phyloP scores from a whole-genome alignment of 805 yeast species.

The Pichia pseudocactophila region DNA sequence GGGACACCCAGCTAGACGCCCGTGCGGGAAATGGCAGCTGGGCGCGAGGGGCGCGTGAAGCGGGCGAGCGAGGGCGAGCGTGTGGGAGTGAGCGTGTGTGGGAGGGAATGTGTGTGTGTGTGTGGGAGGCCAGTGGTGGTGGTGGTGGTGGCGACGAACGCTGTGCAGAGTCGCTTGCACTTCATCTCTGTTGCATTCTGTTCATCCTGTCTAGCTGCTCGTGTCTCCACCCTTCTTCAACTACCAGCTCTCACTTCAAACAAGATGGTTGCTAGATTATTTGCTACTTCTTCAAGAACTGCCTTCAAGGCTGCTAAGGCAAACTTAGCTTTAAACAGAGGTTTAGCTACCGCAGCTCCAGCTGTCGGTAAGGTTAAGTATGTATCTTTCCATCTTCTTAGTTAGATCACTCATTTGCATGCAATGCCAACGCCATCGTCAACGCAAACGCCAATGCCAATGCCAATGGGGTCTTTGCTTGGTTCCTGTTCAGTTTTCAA shows the following conservation, averaged over 20 bases:
- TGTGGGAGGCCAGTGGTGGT: too few species aligned
- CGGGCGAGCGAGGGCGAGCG: background rate
- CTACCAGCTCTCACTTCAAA: conserved; percentile 8
- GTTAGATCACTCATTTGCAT: background rate
- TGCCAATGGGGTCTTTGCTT: too few species aligned
- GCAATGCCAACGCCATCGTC: too few species aligned
- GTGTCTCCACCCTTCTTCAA: background rate
- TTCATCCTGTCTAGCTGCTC: background rate
- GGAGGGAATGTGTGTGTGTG: too few species aligned
- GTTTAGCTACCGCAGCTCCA: conserved; percentile 72
- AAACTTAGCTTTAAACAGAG: conserved; percentile 64
- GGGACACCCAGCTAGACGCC: too few species aligned
- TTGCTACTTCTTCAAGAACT: conserved; percentile 64
- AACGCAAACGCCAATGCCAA: too few species aligned
- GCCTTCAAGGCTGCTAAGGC: conserved; percentile 87
- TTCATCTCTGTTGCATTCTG: background rate
- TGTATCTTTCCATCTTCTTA: conserved; percentile 28
- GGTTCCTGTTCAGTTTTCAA: too few species aligned
- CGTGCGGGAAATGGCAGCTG: too few species aligned
- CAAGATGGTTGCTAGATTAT: conserved; percentile 43
- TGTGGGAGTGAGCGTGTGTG: conserved; percentile 1
- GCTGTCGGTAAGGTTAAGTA: conserved; percentile 81
- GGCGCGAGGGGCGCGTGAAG: too few species aligned
- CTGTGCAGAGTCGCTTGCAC: background rate
- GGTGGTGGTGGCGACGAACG: background rate